Evolutionary conservation across 768 basidiomycete genomes (phyloP), one percentile per base, ranked within the genome.

Genomic region (Lactifluus rugatus): DNA sequence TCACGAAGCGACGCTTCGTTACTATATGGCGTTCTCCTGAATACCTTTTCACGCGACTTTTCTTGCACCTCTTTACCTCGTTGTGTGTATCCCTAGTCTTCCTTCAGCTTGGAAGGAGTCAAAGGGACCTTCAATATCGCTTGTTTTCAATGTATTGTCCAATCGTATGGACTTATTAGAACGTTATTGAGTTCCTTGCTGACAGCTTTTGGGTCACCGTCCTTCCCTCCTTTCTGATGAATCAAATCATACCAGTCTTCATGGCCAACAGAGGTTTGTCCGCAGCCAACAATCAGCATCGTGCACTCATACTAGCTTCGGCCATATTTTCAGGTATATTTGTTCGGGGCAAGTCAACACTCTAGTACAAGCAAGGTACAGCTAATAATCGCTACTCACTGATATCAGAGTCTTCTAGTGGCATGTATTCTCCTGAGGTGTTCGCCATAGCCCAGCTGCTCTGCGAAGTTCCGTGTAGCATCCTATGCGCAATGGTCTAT

Each of bases 1-100:
- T 93, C 57, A 75, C 82, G 17, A 63, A 73, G 21, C 78, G 91
- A 42, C 87, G 88, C 67, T 83, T 83, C 65, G 65, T 75, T 6
- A 83, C 88, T 2, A 73, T 93, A 13, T 93, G 88, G 86, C 77
- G 92, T 54, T 87, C 84, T 9, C 87, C 90, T 3, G 83, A 91
- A 62, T 94, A 93, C 68, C 82, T 89, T 50, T 93, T 85, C 74
- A 89, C 82, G 52, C 81, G 92, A 19, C 72, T 92, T 25, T 90
- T 90, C 69, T 80, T 87, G 16, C 85, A 87, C 62, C 75, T 78
- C 3, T 83, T 83, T 68, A 80, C 87, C 56, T 82, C 87, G 14
- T 72, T 89, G 13, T 82, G 82, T 68, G 76, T 90, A 59, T 86
- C 86, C 28, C 72, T 94, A 34, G 87, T 87, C 4, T 91, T 91